A percentile compares a stretch with the other conserved stretches of the same genome.
phyloP scores from a whole-genome alignment of 1,284 basidiomycete genomes.

The Ustilago trichophora region DNA sequence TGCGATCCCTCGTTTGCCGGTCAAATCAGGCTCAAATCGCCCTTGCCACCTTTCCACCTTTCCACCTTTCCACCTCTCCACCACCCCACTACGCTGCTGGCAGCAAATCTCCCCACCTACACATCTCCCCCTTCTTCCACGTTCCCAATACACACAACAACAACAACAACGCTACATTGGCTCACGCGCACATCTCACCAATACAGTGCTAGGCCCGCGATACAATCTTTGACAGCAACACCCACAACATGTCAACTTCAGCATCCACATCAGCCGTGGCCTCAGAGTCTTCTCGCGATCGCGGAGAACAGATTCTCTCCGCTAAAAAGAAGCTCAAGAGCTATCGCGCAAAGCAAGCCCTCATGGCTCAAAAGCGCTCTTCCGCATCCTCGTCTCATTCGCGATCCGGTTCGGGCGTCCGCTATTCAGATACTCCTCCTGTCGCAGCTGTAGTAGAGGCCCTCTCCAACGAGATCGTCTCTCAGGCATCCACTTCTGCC shows the following conservation, averaged over 20 bases:
- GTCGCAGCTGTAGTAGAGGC: constrained; percentile 15
- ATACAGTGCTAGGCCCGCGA: too few relatives aligned
- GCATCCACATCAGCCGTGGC: constrained; percentile 4
- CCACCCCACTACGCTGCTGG: constrained; percentile 17
- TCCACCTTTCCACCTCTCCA: background rate
- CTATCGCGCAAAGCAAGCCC: constrained; percentile 59
- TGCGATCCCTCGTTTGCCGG: constrained; percentile 20
- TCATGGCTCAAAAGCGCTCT: constrained; percentile 45
- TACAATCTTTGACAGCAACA: too few relatives aligned
- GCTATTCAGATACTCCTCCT: constrained; percentile 12
- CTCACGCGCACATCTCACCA: too few relatives aligned
- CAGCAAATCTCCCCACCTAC: constrained; percentile 1
- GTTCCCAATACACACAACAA: too few relatives aligned
- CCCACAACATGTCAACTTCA: constrained; percentile 1
- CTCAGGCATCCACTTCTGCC: constrained; percentile 29
- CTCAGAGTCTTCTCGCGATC: constrained; percentile 20
- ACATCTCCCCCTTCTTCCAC: too few relatives aligned
- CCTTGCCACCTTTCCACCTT: background rate
- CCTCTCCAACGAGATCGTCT: constrained; percentile 30
- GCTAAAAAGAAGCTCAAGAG: constrained; percentile 63
- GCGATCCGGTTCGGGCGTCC: constrained; percentile 18
- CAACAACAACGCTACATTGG: too few relatives aligned
- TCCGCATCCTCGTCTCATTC: constrained; percentile 28
- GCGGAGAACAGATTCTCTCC: constrained; percentile 54
- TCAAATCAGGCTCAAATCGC: constrained; percentile 14